These are phyloP conservation scores for Alternaria gansuensis DNA, from an alignment of 2,329 filamentous ascomycete species.

Conservation along the genomic window DNA sequence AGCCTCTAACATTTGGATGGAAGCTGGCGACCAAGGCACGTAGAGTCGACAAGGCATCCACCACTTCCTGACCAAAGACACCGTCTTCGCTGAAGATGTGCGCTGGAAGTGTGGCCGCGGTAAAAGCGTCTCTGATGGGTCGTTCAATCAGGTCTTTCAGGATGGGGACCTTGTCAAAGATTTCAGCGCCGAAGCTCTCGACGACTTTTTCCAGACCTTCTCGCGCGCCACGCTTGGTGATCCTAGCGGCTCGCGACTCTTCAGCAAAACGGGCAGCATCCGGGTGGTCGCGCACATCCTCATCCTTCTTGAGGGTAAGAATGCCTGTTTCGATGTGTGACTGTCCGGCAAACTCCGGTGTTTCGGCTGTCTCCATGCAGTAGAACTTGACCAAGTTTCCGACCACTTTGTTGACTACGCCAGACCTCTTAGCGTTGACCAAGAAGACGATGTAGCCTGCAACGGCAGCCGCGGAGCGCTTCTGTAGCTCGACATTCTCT, in stretches of 20 bases:
- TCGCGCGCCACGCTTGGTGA: constrained; percentile 91
- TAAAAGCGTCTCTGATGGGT: constrained; percentile 78
- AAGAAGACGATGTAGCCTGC: constrained; percentile 87
- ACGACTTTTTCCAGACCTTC: constrained; percentile 91
- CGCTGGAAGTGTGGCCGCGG: constrained; percentile 70
- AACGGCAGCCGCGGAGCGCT: constrained; percentile 84
- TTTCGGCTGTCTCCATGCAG: constrained; percentile 96
- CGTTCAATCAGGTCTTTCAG: constrained; percentile 81
- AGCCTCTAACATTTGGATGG: constrained; percentile 75
- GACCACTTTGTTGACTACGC: constrained; percentile 93
- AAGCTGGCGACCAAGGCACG: constrained; percentile 94
- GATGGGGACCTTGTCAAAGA: constrained; percentile 86
- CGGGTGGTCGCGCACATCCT: constrained; percentile 90
- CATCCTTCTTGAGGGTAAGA: constrained; percentile 93
- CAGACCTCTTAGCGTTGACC: constrained; percentile 78
- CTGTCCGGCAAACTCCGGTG: constrained; percentile 90
- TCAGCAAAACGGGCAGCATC: constrained; percentile 89
- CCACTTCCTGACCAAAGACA: constrained; percentile 85
- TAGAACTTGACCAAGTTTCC: constrained; percentile 96
- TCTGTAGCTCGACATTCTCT: constrained; percentile 87
- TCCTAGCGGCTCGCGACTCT: constrained; percentile 86
- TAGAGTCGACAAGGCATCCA: constrained; percentile 92
- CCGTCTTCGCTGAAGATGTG: constrained; percentile 77
- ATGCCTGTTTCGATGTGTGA: constrained; percentile 80
- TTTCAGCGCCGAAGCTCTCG: constrained; percentile 75